Conservation (phyloP, 2,329 filamentous ascomycete genomes). For the Phaeomoniella chlamydospora region DNA sequence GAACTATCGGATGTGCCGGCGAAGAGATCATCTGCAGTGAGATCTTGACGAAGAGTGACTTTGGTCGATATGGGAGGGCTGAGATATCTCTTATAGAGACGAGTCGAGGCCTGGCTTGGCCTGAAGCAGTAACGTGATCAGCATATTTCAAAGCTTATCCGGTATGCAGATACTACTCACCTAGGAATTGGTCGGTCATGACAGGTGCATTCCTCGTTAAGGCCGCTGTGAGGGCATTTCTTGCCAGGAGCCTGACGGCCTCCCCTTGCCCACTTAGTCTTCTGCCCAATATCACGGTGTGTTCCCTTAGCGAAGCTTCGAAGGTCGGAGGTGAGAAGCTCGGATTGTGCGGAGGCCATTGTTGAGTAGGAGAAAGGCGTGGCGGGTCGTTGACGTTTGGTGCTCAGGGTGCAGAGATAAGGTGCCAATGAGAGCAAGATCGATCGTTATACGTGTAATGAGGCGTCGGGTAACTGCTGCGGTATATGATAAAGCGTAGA, state of each 20-base stretch:
- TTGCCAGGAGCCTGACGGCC: slow-evolving; percentile 10
- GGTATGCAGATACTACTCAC: background rate
- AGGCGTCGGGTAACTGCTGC: too few relatives aligned
- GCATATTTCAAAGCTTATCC: background rate
- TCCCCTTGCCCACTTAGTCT: slow-evolving; percentile 24
- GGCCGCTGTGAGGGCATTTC: slow-evolving; percentile 3
- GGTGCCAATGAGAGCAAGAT: too few relatives aligned
- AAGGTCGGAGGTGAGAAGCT: slow-evolving; percentile 33
- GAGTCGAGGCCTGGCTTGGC: slow-evolving; percentile 2
- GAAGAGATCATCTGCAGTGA: slow-evolving; percentile 17
- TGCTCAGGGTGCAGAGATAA: too few relatives aligned
- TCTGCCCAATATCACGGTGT: slow-evolving; percentile 22
- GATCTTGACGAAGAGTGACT: slow-evolving; percentile 16
- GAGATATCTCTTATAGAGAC: background rate
- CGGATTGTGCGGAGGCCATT: slow-evolving; percentile 14
- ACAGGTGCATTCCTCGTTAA: slow-evolving; percentile 1
- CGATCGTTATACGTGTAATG: too few relatives aligned
- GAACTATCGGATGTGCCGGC: slow-evolving; percentile 16
- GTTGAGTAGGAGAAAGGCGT: too few relatives aligned
- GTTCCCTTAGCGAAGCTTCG: slow-evolving; percentile 37
- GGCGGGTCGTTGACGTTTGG: too few relatives aligned
- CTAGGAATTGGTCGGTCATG: background rate
- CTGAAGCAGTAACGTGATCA: background rate
- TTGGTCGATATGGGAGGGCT: slow-evolving; percentile 7
- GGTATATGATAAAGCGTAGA: too few relatives aligned